phyloP scores from a whole-genome alignment of 2,329 filamentous ascomycete species.

The Colletotrichum sp. region DNA sequence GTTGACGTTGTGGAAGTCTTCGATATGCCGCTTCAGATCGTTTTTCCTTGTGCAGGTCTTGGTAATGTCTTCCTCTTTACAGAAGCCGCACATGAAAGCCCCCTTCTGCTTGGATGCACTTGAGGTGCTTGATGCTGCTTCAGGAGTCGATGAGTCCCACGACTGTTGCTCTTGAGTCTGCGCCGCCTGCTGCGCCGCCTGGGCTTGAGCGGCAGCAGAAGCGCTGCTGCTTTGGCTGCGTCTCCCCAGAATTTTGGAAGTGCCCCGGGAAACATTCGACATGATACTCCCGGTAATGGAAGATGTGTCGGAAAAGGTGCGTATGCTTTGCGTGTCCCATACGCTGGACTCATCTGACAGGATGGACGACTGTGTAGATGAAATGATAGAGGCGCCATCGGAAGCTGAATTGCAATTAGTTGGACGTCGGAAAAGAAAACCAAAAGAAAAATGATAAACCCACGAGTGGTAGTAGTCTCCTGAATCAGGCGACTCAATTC shows the following conservation, averaged over 20 bases:
- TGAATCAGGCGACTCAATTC: constrained; percentile 35
- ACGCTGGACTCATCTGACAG: constrained; percentile 40
- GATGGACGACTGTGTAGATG: constrained; percentile 38
- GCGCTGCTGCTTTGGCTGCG: constrained; percentile 20
- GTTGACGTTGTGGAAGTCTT: constrained; percentile 52
- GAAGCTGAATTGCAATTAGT: constrained; percentile 1
- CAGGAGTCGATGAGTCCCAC: constrained; percentile 21
- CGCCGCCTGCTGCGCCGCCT: constrained; percentile 8
- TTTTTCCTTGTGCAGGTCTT: constrained; percentile 52
- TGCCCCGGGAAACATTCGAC: constrained; percentile 42
- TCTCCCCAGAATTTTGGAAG: constrained; percentile 37
- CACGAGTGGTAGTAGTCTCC: constrained; percentile 33
- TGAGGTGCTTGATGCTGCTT: constrained; percentile 25
- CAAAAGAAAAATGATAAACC: constrained; percentile 23
- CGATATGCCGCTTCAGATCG: constrained; percentile 53
- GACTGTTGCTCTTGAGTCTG: constrained; percentile 9
- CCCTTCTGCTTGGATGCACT: constrained; percentile 40
- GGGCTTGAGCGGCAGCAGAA: constrained; percentile 13
- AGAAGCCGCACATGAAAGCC: constrained; percentile 44
- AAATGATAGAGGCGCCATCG: constrained; percentile 38
- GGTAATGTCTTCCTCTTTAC: constrained; percentile 44
- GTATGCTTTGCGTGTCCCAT: constrained; percentile 39
- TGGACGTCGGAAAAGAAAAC: background rate
- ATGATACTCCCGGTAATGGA: constrained; percentile 44
- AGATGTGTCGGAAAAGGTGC: constrained; percentile 43